Evolutionary conservation across 345 rosid genomes (phyloP).

Genomic region (Schrenkiella parvula): DNA sequence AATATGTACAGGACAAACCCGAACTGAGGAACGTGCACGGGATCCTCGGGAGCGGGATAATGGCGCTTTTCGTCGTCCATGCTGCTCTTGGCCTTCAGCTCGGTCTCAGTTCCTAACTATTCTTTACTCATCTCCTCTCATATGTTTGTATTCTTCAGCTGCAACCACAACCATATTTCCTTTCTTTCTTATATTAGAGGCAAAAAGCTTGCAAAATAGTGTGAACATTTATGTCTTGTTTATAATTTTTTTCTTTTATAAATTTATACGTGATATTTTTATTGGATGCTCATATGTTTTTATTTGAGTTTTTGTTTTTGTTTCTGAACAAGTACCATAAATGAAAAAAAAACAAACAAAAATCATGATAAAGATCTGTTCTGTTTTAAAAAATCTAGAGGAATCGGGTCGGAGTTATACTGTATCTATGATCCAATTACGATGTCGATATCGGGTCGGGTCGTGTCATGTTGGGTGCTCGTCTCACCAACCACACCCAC

Average conservation of each 20-base stretch:
- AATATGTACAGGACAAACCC: slow-evolving; percentile 65
- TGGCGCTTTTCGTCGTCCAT: slow-evolving; percentile 77
- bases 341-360: not conserved
- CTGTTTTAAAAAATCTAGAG: not conserved
- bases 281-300: not conserved
- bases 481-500: slow-evolving; percentile 28
- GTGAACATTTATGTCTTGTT: not conserved
- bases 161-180: not conserved
- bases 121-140: slow-evolving; percentile 7
- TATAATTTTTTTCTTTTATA: not conserved
- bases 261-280: not conserved
- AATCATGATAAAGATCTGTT: not conserved
- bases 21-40: slow-evolving; percentile 80
- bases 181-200: not conserved
- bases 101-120: slow-evolving; percentile 64
- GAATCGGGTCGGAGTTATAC: not conserved
- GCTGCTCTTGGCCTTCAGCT: slow-evolving; percentile 82
- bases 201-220: not conserved
- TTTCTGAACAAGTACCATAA: not conserved
- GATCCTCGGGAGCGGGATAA: slow-evolving; percentile 87
- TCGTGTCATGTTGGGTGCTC: not conserved
- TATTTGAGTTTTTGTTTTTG: not conserved
- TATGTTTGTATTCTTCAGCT: slow-evolving; percentile 4
- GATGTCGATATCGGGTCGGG: slow-evolving; percentile 14
- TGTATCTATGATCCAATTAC: not conserved